Conservation (phyloP, 2,329 filamentous ascomycete species). For the Pseudogymnoascus sp. region DNA sequence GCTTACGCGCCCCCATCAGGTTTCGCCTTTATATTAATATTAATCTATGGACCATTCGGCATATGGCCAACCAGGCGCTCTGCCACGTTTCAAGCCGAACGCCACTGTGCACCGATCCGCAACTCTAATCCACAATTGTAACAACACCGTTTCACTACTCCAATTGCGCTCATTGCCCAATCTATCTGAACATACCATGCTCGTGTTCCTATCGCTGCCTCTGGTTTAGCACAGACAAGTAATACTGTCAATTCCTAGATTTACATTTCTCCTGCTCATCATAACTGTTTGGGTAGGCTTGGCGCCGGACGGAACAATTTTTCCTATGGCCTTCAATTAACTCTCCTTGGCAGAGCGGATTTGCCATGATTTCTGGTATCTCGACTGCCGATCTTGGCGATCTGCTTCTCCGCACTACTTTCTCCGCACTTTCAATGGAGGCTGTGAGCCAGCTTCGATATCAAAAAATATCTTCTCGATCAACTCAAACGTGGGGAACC, state of each 20-base stretch:
- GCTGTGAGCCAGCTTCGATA: background rate
- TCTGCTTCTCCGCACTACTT: background rate
- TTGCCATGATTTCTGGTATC: background rate
- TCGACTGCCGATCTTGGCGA: constrained; percentile 5
- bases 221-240: background rate
- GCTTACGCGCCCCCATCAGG: background rate
- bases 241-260: background rate
- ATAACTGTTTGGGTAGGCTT: background rate
- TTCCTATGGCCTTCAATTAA: background rate
- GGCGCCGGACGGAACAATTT: background rate
- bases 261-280: constrained; percentile 6
- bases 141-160: constrained; percentile 1
- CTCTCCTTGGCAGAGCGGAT: background rate
- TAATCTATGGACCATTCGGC: background rate
- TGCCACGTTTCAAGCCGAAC: background rate
- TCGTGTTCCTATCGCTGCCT: background rate
- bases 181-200: background rate
- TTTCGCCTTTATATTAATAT: constrained; percentile 5
- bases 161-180: background rate
- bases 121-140: constrained; percentile 8
- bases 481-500: constrained; percentile 4
- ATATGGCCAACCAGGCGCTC: background rate
- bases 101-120: background rate
- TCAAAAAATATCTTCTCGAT: constrained; percentile 5
- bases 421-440: background rate